Evolutionary conservation across 208 protist species (phyloP), one percentile per base, ranked within the genome.

Genomic region (Leishmania guyanensis): DNA sequence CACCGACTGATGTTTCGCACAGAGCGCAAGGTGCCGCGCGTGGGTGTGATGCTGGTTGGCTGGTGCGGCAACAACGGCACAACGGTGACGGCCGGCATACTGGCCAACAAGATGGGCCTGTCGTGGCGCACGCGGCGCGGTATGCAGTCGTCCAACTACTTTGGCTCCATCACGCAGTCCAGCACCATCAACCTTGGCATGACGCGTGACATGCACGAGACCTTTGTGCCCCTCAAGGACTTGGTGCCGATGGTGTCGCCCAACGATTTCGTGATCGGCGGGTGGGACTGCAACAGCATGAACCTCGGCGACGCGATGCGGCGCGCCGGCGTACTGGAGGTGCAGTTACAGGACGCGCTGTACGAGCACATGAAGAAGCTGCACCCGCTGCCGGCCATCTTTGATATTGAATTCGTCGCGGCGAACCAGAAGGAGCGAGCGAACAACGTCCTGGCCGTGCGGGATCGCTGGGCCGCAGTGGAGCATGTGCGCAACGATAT

Each of bases 61-160:
- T 97, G 93, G 86, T 98, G 98, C 82, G 99, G 99, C 82, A 99
- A 99, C 95, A 99, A 99, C 93, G 99, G 99, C 74, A 97, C 97
- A n/a, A 99, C 99, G 2, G 84, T 99, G 26, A 98, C 98, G 33
- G 98, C 97, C n/a, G 96, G 95, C 46, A 93, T 99, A 82, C 77
- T 99, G 48, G 99, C 99, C 64, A 99, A 99, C 92, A 87, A 97
- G 77, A 87, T 92, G 73, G 86, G 79, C 56, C 78, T 99, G 22
- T 84, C 80, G 33, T 99, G 99, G 99, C 83, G 95, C 51, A 99
- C 98, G 14, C 97, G 98, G 71, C 73, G 79, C 46, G 98, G 99
- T 65, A 84, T 88, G 9, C 85, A 98, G 84, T 88, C 94, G 48
- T 89, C 99, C 77, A 99, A 99, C 90, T 99, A 99, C 94, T 99